phyloP scores from a whole-genome alignment of 1,284 basidiomycete species.

The Ganoderma meredithae region DNA sequence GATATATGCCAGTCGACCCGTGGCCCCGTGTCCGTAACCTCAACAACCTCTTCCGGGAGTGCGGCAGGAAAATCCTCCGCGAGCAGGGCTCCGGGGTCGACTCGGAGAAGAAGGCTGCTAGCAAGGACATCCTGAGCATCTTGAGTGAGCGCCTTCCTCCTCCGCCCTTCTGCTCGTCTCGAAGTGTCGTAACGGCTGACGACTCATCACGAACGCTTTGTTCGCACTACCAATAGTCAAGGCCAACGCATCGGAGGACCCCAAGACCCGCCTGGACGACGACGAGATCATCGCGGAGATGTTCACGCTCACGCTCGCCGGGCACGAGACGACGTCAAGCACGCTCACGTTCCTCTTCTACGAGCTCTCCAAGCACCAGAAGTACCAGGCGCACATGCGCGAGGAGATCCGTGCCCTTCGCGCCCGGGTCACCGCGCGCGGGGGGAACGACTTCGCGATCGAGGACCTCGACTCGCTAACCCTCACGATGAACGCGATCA shows the following conservation, averaged over 20 bases:
- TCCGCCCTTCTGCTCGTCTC: neutral
- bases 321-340: constrained; percentile 37
- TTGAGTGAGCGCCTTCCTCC: constrained; percentile 42
- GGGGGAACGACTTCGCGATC: constrained; percentile 36
- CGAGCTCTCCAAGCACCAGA: constrained; percentile 40
- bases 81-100: constrained; percentile 19
- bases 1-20: constrained; percentile 38
- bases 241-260: constrained; percentile 57
- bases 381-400: constrained; percentile 38
- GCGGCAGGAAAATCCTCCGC: constrained; percentile 35
- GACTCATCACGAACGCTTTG: neutral
- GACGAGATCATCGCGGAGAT: constrained; percentile 60
- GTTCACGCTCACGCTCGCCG: constrained; percentile 45
- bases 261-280: constrained; percentile 51
- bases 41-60: constrained; percentile 30
- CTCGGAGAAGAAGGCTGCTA: constrained; percentile 26
- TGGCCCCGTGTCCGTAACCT: constrained; percentile 37
- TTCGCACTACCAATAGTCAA: constrained; percentile 47
- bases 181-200: neutral
- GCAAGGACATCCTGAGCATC: constrained; percentile 49
- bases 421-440: constrained; percentile 32
- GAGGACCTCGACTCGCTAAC: constrained; percentile 43
- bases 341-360: constrained; percentile 40
- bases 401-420: constrained; percentile 39
- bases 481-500: constrained; percentile 26